Base-by-base conservation (phyloP, 2,329 filamentous ascomycete species). In the Pseudonectria foliicola region DNA sequence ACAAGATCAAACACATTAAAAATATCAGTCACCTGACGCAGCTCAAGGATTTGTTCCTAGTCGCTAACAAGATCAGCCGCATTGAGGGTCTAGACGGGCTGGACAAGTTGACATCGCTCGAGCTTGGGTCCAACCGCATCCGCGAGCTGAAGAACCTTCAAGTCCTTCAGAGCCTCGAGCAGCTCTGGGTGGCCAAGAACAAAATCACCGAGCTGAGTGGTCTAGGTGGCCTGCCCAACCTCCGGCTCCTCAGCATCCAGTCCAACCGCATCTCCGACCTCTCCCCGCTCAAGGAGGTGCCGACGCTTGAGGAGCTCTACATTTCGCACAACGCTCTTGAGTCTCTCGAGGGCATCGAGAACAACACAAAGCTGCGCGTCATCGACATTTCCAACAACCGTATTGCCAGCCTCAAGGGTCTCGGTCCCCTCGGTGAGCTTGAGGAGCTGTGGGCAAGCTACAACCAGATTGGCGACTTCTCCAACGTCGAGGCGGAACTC, bases 1-100 rank as follows among this genome's bases (percentile, higher is more conserved):
- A 98, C 70, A 96, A 96, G 69, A 90, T 98, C 67, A 95, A 95
- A 61, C 89, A 95, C 63, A 94, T 98, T 67, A 95, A 94, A 63
- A 80, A 90, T 52, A 67, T 96, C 46, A 73, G 74, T 39, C 83
- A 90, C 52, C 67, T 98, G 39, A 81, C 67, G 14, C 73, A 87
- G 35, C 73, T 96, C 38, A 82, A 73, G 43, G 87, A 96, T 48
- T 59, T 98, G 3, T 98, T 84, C 60, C 85, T 98, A 50, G 87
- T 96, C 32, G 86, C 94, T 56, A 96, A 98, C 64, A 92, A 92
- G 61, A 94, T 98, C 56, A 74, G 75, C 46, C 80, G 71, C 36
- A 95, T 98, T 51, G 90, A 96, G 54, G 82, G 82, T 11, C 67
- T 98, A 8, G 82, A 88, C 4, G 79, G 77, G 0, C 65, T 96